Percentiles rank a stretch among this genome's conserved stretches.
Conservation (phyloP, 1,284 basidiomycete genomes). For the Ceratobasidium papillatum region DNA sequence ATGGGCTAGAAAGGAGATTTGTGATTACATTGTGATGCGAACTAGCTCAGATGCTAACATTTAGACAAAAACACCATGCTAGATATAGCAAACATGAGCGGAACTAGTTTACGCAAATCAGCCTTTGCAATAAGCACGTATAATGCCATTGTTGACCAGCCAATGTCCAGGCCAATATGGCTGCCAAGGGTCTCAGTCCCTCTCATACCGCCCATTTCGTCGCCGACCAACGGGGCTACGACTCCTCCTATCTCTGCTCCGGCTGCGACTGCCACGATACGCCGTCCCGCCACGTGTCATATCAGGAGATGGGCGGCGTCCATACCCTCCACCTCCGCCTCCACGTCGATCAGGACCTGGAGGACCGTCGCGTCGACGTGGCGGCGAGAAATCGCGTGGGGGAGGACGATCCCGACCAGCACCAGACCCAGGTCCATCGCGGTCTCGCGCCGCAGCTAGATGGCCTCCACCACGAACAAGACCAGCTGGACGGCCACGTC, state of each 20-base stretch:
- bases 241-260: constrained; percentile 33
- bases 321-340: constrained; percentile 14
- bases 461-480: constrained; percentile 32
- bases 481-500: constrained; percentile 39
- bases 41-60: too few relatives aligned
- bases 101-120: too few relatives aligned
- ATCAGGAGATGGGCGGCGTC: constrained; percentile 26
- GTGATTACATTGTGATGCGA: too few relatives aligned
- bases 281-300: constrained; percentile 31
- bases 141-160: too few relatives aligned
- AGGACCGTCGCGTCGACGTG: constrained; percentile 9
- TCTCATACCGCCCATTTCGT: constrained; percentile 28
- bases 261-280: constrained; percentile 16
- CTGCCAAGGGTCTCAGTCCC: too few relatives aligned
- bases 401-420: constrained; percentile 5
- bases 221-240: constrained; percentile 31
- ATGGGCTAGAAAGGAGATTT: too few relatives aligned
- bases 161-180: too few relatives aligned
- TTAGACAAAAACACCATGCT: too few relatives aligned
- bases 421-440: constrained; percentile 1
- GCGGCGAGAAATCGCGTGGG: constrained; percentile 9
- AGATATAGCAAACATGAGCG: too few relatives aligned
- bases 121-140: too few relatives aligned
- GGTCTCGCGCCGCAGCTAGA: constrained; percentile 26
- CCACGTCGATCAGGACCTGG: background rate